Evolutionary conservation across 345 rosid genomes (phyloP), one percentile per base, ranked within the genome.

Genomic region (Salix caprea): DNA sequence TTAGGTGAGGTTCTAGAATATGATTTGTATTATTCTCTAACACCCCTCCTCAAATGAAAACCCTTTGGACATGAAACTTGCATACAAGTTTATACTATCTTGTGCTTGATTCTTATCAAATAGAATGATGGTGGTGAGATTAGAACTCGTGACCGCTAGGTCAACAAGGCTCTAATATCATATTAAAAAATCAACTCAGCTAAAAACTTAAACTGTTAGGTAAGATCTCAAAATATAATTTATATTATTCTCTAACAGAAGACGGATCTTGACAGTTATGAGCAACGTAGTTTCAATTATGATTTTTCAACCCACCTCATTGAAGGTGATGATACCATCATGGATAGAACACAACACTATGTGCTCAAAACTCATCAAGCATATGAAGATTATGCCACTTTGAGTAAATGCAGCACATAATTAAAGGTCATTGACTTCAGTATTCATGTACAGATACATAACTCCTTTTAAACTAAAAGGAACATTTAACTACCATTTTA

Each of bases 161-260:
- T 4, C 6, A 34, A 34, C 6, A 34, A 5, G 1, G 6, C 1
- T 34, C 6, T 5, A 6, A 34, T 34, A 4, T 0, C 2, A 34
- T 34, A 1, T 34, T 5, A 34, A 34, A 5, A 5, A 34, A 34
- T 0, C 6, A 34, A 34, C 36, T 34, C 0, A 34, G 0, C 36
- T 5, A 34, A 34, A 34, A 34, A 4, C 1, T 34, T 4, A 34
- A 34, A 0, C 1, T 34, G 1, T 34, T 34, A 34, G 1, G 0
- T 34, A 1, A 34, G 6, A 0, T 0, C 0, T 1, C 6, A 34
- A 0, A 34, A 34, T 34, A 34, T 34, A 0, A 4, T 34, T 34
- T 34, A 34, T 34, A 34, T 34, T 34, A 34, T 4, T 34, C 5
- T 34, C 5, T 34, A 34, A 34, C 0, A 4, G 36, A 34, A 32